Evolutionary conservation across 2,329 filamentous ascomycete species (phyloP).

Genomic region (Orbilia oligospora): DNA sequence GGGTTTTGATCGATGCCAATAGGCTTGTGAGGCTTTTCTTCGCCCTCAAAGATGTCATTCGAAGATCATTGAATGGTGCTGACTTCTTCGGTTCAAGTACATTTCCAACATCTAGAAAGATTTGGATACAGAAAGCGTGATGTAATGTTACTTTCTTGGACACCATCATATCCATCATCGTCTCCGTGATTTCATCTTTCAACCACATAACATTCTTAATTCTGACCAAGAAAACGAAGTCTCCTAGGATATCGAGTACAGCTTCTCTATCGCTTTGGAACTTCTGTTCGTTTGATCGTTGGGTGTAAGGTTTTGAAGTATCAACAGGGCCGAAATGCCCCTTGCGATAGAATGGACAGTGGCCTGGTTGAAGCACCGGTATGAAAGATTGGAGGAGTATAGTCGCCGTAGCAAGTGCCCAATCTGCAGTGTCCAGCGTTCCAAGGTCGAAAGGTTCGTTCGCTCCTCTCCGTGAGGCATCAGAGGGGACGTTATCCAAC

Average conservation of each 20-base stretch:
- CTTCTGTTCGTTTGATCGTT: constrained; percentile 16
- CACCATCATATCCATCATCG: constrained; percentile 3
- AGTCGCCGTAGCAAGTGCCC: constrained; percentile 59
- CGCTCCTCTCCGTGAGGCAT: constrained; percentile 23
- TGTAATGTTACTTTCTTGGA: background rate
- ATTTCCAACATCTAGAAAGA: constrained; percentile 27
- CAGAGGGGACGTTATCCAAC: constrained; percentile 10
- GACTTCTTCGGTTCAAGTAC: background rate
- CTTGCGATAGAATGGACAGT: constrained; percentile 45
- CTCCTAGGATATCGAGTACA: background rate
- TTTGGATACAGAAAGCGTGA: constrained; percentile 7
- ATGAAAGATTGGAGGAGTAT: constrained; percentile 53
- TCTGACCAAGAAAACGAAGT: constrained; percentile 3
- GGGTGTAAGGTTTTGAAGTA: constrained; percentile 6
- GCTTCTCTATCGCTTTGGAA: constrained; percentile 13
- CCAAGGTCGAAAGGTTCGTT: constrained; percentile 61
- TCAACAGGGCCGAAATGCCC: constrained; percentile 4
- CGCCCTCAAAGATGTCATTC: constrained; percentile 16
- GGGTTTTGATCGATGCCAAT: background rate
- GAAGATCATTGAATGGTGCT: constrained; percentile 22
- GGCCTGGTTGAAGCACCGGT: constrained; percentile 19
- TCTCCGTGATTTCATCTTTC: constrained; percentile 2
- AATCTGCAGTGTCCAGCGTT: constrained; percentile 57
- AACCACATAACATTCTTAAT: background rate
- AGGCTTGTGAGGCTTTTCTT: constrained; percentile 18